Percentiles rank a stretch among this genome's conserved stretches.
These are phyloP conservation scores for Polygonum maritimum DNA, from an alignment of 148 eudicot genomes.

Conservation along the genomic window DNA sequence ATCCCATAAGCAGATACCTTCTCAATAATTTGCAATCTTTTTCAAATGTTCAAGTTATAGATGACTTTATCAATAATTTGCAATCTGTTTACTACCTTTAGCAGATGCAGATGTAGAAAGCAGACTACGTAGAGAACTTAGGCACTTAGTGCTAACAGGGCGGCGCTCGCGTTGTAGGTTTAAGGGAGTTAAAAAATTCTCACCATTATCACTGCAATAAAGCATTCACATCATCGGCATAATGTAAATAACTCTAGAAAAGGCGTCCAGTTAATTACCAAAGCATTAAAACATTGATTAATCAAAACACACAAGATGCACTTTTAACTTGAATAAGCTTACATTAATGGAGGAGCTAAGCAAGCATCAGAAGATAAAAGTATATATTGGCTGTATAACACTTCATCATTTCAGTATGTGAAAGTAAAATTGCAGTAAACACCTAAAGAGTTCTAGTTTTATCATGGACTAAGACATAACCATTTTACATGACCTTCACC, in stretches of 20 bases:
- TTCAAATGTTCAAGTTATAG: too few relatives aligned
- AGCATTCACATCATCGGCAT: neutral
- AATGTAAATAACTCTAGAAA: neutral
- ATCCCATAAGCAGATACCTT: too few relatives aligned
- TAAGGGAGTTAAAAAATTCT: neutral
- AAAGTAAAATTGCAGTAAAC: neutral
- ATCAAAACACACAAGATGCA: neutral
- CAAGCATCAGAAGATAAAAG: too few relatives aligned
- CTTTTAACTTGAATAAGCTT: too few relatives aligned
- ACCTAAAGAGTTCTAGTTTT: too few relatives aligned
- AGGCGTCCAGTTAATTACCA: neutral
- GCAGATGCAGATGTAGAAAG: neutral
- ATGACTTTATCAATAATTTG: neutral
- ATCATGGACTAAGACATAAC: too few relatives aligned
- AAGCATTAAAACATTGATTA: neutral
- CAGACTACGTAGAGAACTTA: neutral
- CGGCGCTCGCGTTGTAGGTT: neutral
- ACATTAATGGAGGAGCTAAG: too few relatives aligned
- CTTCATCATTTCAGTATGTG: too few relatives aligned
- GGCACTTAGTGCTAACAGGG: neutral
- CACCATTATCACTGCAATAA: conserved; percentile 7
- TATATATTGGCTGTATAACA: too few relatives aligned
- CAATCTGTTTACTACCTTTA: neutral
- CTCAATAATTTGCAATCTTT: too few relatives aligned
- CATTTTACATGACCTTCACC: too few relatives aligned